A percentile compares a stretch with the other conserved stretches of the same genome.
Conservation (phyloP, 2,329 filamentous ascomycete species). For the Colletotrichum kahawae region DNA sequence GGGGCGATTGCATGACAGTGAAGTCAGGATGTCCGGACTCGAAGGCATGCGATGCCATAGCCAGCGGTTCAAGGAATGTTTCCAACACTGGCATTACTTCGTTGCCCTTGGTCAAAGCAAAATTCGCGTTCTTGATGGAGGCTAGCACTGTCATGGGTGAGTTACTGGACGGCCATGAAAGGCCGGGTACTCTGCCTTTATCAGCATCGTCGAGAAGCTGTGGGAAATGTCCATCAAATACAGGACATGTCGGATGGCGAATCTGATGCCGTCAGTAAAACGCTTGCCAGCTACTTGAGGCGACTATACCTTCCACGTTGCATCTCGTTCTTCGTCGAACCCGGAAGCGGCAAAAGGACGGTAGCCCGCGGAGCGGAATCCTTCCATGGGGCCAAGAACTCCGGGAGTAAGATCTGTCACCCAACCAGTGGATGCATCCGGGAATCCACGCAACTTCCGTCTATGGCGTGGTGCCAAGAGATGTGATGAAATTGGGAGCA, state of each 20-base stretch:
- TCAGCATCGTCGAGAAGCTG: accelerated
- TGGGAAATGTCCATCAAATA: neutral
- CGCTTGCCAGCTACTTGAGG: too few species aligned
- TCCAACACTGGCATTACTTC: accelerated
- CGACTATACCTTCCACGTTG: neutral
- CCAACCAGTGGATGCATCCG: neutral
- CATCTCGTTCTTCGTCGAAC: neutral
- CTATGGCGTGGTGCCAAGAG: neutral
- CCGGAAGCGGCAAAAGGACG: neutral
- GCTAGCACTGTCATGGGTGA: too few species aligned
- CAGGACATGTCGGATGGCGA: accelerated
- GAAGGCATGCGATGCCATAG: too few species aligned
- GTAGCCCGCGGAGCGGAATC: neutral
- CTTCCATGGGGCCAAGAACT: neutral
- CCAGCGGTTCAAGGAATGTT: accelerated
- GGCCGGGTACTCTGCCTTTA: too few species aligned
- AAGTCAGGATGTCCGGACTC: too few species aligned
- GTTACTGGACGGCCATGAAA: too few species aligned
- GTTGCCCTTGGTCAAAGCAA: too few species aligned
- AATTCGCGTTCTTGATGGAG: too few species aligned
- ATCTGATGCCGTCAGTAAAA: neutral
- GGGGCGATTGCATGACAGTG: too few species aligned
- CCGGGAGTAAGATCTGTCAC: neutral
- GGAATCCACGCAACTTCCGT: neutral
- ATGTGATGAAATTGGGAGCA: neutral